Base-by-base conservation (phyloP, 2,329 filamentous ascomycete genomes). In the Cadophora sp. region DNA sequence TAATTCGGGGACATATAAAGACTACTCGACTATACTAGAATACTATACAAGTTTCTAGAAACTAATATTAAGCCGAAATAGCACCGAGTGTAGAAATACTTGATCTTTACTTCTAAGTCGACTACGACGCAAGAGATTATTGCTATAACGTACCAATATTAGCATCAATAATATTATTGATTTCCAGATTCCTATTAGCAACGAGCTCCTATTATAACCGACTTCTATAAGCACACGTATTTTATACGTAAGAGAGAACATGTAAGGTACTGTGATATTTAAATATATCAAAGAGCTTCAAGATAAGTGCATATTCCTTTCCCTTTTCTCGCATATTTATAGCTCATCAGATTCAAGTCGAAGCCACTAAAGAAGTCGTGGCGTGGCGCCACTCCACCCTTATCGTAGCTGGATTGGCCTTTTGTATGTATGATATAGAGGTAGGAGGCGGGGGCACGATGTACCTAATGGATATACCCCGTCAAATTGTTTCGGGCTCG, bases 401-500 rank as follows among this genome's bases (percentile, higher is more conserved):
- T 16, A 43, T 43, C 14, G 14, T 43, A 43, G 37, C 37, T 43
- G 37, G 37, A 43, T 43, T 43, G 14, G 37, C 37, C 37, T 43
- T 43, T 43, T 16, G 37, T 43, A 43, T 43, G 14, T 43, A 43
- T 43, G 14, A 34, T 34, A 34, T 34, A 34, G 11, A 43, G 37
- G 6, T 11, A 43, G 14, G 14, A 43, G 37, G 37, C 37, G 37
- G 37, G 9, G 37, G 37, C 37, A 16, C 37, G 14, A 43, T 43
- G 37, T 11, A 43, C 37, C 37, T 11, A 43, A 43, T 43, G 14
- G 37, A 43, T 43, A 8, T 43, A 11, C 37, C 12, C 37, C 14
- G 37, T 16, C 37, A 43, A 50, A 50, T 50, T 50, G 46, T 50
- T 19, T 50, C n/a, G 46, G 46, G 46, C n/a, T 50, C 46, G 46